Evolutionary conservation across 2,329 filamentous ascomycete species (phyloP).

Genomic region (Aspergillus proliferans): DNA sequence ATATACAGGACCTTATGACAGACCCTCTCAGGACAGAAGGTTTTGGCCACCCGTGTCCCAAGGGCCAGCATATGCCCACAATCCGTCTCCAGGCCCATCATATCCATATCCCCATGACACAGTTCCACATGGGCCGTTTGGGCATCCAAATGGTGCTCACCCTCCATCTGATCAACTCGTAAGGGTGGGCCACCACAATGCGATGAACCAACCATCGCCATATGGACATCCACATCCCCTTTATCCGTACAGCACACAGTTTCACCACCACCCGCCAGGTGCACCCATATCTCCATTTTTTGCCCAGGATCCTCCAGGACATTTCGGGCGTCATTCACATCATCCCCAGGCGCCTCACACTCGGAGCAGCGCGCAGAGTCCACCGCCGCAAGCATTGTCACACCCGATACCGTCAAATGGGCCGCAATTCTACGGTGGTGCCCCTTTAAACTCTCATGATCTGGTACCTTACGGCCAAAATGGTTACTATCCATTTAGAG

Average conservation of each 20-base stretch:
- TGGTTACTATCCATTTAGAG: conserved; percentile 30
- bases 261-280: conserved; percentile 20
- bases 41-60: conserved; percentile 27
- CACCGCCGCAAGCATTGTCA: conserved; percentile 23
- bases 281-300: conserved; percentile 22
- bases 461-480: conserved; percentile 32
- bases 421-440: conserved; percentile 23
- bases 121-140: conserved; percentile 19
- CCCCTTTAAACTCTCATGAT: conserved; percentile 30
- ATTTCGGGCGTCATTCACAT: conserved; percentile 21
- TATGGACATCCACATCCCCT: conserved; percentile 21
- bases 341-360: conserved; percentile 14
- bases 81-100: conserved; percentile 35
- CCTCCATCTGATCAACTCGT: conserved; percentile 29
- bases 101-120: conserved; percentile 29
- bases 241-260: conserved; percentile 26
- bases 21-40: conserved; percentile 26
- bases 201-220: conserved; percentile 15
- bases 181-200: conserved; percentile 22
- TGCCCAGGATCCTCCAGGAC: conserved; percentile 18
- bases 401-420: conserved; percentile 22
- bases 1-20: conserved; percentile 46
- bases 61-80: conserved; percentile 33
- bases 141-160: conserved; percentile 19
- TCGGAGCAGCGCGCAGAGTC: conserved; percentile 26